Conservation (phyloP, 176 grass and related monocot species). For the Avena atlantica region DNA sequence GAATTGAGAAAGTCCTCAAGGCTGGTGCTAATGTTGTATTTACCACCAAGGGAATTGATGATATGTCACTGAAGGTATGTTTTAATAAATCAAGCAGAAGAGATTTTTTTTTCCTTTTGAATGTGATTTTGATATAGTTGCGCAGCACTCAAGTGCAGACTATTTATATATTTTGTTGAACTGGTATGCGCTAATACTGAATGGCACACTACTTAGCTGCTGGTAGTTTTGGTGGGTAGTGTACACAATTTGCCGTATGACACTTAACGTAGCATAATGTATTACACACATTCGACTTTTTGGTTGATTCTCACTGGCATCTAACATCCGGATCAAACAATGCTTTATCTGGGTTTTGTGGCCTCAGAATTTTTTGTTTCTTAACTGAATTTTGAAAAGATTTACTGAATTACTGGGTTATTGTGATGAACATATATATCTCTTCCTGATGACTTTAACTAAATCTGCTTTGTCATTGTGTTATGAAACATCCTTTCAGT, state of each 20-base stretch:
- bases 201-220: background rate
- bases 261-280: background rate
- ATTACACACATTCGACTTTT: background rate
- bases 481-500: constrained; percentile 53
- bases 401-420: background rate
- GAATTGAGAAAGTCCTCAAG: constrained; percentile 85
- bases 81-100: constrained; percentile 11
- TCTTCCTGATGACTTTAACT: background rate
- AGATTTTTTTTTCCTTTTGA: background rate
- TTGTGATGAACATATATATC: background rate
- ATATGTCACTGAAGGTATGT: constrained; percentile 92
- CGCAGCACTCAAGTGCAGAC: background rate
- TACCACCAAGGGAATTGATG: constrained; percentile 95
- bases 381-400: background rate
- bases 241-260: background rate
- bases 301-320: background rate
- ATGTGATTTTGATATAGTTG: background rate
- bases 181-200: background rate
- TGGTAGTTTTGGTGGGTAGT: background rate
- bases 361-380: background rate
- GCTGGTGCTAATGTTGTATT: constrained; percentile 88
- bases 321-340: background rate
- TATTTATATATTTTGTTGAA: background rate
- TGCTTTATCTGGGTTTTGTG: background rate
- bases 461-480: constrained; percentile 14